Conservation (phyloP, 106 monocot species). For the Posidonia australis region DNA sequence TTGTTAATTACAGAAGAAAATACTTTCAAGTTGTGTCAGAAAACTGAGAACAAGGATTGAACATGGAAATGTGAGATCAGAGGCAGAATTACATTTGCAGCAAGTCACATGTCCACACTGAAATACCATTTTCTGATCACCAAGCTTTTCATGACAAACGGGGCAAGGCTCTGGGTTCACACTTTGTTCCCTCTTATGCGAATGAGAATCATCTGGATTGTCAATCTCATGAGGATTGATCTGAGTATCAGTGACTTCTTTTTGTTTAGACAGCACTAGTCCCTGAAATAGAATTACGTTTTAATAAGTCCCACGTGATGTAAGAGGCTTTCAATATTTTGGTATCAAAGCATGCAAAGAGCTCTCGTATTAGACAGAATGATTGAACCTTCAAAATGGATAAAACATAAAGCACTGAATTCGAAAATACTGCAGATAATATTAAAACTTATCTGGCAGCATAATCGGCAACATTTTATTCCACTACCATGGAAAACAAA, state of each 20-base stretch:
- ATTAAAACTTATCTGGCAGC: too few species aligned
- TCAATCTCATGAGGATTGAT: neutral
- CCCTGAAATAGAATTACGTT: too few species aligned
- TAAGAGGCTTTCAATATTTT: neutral
- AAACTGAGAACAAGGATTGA: neutral
- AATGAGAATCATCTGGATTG: constrained; percentile 19
- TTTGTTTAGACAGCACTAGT: constrained; percentile 46
- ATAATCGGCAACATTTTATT: too few species aligned
- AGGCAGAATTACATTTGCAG: constrained; percentile 73
- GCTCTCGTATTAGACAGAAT: too few species aligned
- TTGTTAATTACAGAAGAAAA: too few species aligned
- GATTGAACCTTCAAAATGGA: too few species aligned
- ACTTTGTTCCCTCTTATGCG: constrained; percentile 10
- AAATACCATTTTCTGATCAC: constrained; percentile 83
- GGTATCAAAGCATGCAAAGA: too few species aligned
- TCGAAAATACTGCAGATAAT: too few species aligned
- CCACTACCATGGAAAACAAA: too few species aligned
- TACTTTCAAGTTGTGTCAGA: too few species aligned
- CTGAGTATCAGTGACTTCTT: constrained; percentile 9
- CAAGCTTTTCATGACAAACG: constrained; percentile 78
- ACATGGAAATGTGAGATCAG: neutral
- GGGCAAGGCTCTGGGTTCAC: constrained; percentile 62
- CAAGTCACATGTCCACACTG: constrained; percentile 92
- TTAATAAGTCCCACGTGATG: neutral
- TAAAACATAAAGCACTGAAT: too few species aligned